Evolutionary conservation across 1,284 basidiomycete genomes (phyloP).

Genomic region (Apiotrichum gracile): DNA sequence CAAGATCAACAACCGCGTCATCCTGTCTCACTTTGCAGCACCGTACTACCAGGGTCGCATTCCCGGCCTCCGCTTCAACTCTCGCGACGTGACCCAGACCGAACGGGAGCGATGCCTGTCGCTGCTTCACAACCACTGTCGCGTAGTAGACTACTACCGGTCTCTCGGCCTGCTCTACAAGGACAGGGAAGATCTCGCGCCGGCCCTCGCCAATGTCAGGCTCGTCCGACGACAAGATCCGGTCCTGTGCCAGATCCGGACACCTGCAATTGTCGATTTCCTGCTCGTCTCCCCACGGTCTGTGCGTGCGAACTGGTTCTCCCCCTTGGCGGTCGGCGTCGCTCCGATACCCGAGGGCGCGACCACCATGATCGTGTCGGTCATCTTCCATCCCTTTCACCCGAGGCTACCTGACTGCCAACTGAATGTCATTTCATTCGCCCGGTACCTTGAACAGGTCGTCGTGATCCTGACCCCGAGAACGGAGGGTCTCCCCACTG

Average conservation of each 20-base stretch:
- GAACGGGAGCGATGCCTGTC: neutral
- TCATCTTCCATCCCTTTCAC: neutral
- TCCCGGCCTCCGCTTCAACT: neutral
- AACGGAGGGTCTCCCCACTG: neutral
- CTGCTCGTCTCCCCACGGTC: neutral
- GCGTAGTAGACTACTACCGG: neutral
- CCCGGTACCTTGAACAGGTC: neutral
- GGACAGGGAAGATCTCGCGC: neutral
- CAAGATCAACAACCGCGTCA: slow-evolving; percentile 1
- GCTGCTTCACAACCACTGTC: neutral
- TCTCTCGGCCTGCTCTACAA: neutral
- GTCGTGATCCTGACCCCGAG: slow-evolving; percentile 1
- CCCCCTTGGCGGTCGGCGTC: neutral
- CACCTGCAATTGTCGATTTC: neutral
- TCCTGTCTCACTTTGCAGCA: neutral
- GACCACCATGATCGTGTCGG: neutral
- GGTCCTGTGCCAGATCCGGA: slow-evolving; percentile 1
- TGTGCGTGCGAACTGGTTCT: neutral
- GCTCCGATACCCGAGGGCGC: neutral
- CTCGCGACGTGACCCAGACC: neutral
- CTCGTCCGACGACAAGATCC: neutral
- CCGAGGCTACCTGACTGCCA: neutral
- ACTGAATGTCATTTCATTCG: neutral
- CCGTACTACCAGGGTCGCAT: neutral
- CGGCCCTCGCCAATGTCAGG: neutral